Percentiles rank a stretch among this genome's conserved stretches.
Evolutionary conservation across 1,284 basidiomycete genomes (phyloP).

Genomic region (Afroboletus lepidellus): DNA sequence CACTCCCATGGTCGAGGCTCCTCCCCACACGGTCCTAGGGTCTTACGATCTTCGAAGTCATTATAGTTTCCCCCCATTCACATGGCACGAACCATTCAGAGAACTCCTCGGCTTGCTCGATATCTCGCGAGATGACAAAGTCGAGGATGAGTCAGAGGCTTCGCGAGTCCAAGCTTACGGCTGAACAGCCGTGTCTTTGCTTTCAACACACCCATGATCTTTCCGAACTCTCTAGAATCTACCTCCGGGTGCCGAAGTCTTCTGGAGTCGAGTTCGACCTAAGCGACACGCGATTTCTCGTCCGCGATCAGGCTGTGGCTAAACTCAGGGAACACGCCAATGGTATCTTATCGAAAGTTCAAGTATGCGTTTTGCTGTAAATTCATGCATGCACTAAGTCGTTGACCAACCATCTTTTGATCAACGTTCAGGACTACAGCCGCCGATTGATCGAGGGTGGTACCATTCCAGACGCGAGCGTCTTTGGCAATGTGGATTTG

Average conservation of each 20-base stretch:
- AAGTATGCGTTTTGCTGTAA: neutral
- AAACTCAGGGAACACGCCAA: neutral
- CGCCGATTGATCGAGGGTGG: neutral
- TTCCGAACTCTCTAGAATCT: neutral
- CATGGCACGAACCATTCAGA: no score
- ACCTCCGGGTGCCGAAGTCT: neutral
- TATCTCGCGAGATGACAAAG: no score
- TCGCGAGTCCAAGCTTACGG: no score
- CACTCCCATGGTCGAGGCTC: no score
- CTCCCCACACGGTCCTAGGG: no score
- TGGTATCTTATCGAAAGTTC: neutral
- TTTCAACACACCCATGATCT: conserved; percentile 2
- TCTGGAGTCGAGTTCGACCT: neutral
- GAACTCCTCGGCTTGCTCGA: no score
- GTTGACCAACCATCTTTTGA: neutral
- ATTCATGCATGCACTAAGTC: neutral
- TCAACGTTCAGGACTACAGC: neutral
- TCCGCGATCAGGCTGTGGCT: no score
- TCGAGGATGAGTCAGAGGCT: no score
- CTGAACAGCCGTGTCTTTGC: neutral
- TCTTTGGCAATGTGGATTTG: neutral
- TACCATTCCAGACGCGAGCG: neutral
- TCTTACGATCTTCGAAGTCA: no score
- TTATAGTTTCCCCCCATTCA: neutral
- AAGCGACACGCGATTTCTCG: no score